Evolutionary conservation across 2,329 filamentous ascomycete genomes (phyloP), one percentile per base, ranked within the genome.

Genomic region (Stachybotrys echinatus): DNA sequence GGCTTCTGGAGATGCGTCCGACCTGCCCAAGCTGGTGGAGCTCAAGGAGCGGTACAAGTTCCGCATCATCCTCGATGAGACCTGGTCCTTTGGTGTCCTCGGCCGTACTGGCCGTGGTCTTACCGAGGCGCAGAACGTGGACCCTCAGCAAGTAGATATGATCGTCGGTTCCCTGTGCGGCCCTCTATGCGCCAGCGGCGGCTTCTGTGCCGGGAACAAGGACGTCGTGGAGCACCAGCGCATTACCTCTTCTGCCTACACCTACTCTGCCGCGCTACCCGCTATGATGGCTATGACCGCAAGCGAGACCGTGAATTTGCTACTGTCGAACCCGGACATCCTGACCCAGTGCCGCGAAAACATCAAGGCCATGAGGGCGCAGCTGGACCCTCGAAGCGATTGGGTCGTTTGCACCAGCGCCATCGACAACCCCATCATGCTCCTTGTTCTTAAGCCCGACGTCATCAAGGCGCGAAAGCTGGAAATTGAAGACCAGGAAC

Each of bases 31-130:
- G 65, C 81, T 99, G 60, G 88, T 97, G 55, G 92, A 96, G 66
- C 78, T 99, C 58, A 96, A 96, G 72, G 84, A 92, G 58, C 89
- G 88, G 67, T 96, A 97, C 80, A 99, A 96, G 74, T 99, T 97
- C 75, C 90, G 94, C 61, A 82, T 99, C 50, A 95, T 97, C 57
- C 84, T 99, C 37, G 94, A 99, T 67, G 94, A 99, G 74, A 96
- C 92, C 2, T 95, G 89, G 87, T 96, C 92, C 1, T 99, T 97
- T 65, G 95, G 92, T 52, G 88, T 97, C 18, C 80, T 99, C 5
- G 94, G 94, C 45, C 82, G 91, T 54, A 96, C 90, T 22, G 95
- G 94, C 19, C 86, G 91, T 48, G 94, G 94, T 52, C 77, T 97
- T 38, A 97, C 94, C 1, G 95, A 99, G 73, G 89, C 92, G 6